Base-by-base conservation (phyloP, 306 rosid genomes). In the Lagenaria siceraria region DNA sequence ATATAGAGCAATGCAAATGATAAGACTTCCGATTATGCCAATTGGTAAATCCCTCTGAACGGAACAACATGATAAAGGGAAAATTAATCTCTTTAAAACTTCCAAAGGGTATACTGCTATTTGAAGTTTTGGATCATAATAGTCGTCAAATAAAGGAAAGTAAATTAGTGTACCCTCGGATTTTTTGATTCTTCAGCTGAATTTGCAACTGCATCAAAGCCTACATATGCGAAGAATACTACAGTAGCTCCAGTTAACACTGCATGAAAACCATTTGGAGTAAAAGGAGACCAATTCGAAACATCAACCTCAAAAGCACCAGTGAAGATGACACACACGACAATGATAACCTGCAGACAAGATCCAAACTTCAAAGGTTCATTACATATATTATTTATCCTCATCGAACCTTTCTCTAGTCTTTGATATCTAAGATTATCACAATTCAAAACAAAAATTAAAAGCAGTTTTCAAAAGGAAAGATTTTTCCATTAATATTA, bases 161-260 rank as follows among this genome's bases (percentile, higher is more conserved):
- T 12, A 35, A 51, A 76, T 80, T 73, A 83, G 63, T 80, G 61
- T 78, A 92, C 98, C 98, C 93, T 96, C 1, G 98, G 99, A 78
- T 85, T 88, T 86, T 88, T 96, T 78, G 99, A 86, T 86, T 96
- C 99, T 87, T 96, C 99, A 8, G 99, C 99, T 80, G 99, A 96
- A 88, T 96, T 96, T 42, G 99, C 99, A 88, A 96, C 98, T 22
- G 99, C 99, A 83, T 96, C 99, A 84, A 96, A 96, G 60, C 99
- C 99, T 83, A 96, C 97, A 80, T 95, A 95, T 42, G 99, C 97
- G 84, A 95, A 95, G 81, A 95, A 95, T 46, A 95, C 99, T 63
- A 92, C 93, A 7, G 99, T 96, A 43, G 99, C 99, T 82, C 99
- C 99, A 0, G 97, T 92, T 79, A 92, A 87, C 78, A 92, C 84